Conservation (phyloP, 164 flowering plant genomes). For the Vitis riparia region DNA sequence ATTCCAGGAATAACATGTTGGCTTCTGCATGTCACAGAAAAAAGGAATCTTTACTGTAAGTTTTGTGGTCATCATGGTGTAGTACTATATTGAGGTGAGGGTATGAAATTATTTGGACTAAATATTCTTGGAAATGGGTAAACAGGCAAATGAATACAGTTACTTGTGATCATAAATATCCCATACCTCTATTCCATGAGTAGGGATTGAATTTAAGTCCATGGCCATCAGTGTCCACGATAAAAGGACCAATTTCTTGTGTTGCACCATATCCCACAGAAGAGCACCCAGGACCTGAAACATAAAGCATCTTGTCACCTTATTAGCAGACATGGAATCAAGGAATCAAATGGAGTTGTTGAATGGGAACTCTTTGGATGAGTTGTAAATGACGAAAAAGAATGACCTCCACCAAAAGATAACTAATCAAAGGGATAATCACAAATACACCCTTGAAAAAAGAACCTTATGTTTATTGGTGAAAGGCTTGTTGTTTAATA, state of each 20-base stretch:
- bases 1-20: constrained; percentile 86
- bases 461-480: background rate
- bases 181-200: constrained; percentile 61
- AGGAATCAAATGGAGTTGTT: background rate
- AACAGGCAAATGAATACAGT: no score
- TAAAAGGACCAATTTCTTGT: constrained; percentile 94
- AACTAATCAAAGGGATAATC: background rate
- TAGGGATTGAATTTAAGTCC: constrained; percentile 63
- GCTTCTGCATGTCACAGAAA: constrained; percentile 60
- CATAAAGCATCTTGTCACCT: constrained; percentile 35
- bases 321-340: constrained; percentile 18
- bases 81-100: no score
- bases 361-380: background rate
- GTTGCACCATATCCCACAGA: constrained; percentile 99
- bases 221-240: constrained; percentile 57
- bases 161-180: background rate
- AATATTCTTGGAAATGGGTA: no score
- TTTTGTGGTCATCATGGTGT: no score
- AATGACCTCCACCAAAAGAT: background rate
- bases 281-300: constrained; percentile 97
- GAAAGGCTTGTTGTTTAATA: constrained; percentile 4
- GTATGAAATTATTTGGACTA: no score
- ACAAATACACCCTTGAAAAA: background rate
- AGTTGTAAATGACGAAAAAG: background rate
- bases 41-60: background rate